Base-by-base conservation (phyloP, 2,329 filamentous ascomycete genomes). In the Trichoderma sp. region DNA sequence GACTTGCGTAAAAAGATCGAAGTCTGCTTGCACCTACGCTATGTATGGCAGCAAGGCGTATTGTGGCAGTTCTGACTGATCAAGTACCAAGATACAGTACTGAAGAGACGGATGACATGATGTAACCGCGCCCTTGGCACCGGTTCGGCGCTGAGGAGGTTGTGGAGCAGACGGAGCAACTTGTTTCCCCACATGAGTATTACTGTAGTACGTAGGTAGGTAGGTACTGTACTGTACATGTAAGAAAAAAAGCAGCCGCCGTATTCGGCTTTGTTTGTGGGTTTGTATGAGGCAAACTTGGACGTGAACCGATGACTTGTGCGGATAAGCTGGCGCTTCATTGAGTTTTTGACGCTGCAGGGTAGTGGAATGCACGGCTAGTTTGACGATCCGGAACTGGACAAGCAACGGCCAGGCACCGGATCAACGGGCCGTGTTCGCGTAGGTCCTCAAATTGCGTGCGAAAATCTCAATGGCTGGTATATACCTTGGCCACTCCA, bases 101-200 rank as follows among this genome's bases (percentile, higher is more conserved):
- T 22, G 22, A 29, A 25, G 53, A 22, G 48, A 53, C 22, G 59
- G 37, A 29, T 56, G 32, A 39, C 9, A 29, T 64, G 63, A 65
- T 65, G 63, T 65, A 65, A 65, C 63, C 37, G 37, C 25, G 32
- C 37, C 61, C 52, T 56, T 39, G 52, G 50, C 35, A 45, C 52
- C 52, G 52, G 52, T 57, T 52, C 63, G 63, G 63, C 61, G 27
- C 17, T 65, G 63, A 57, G 52, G 63, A 65, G 59, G 15, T 19
- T 34, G 63, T 53, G 63, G 63, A 65, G 53, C 34, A 22, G 45
- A 53, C 60, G 48, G 63, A 48, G 52, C 19, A 50, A 56, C 37
- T 15, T 57, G 63, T 48, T 57, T 65, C 63, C 39, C 63, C 63
- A 57, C 63, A 64, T 27, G n/a, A n/a, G n/a, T n/a, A n/a, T n/a